Conservation (phyloP, 106 monocot species). For the Agapanthus africanus region DNA sequence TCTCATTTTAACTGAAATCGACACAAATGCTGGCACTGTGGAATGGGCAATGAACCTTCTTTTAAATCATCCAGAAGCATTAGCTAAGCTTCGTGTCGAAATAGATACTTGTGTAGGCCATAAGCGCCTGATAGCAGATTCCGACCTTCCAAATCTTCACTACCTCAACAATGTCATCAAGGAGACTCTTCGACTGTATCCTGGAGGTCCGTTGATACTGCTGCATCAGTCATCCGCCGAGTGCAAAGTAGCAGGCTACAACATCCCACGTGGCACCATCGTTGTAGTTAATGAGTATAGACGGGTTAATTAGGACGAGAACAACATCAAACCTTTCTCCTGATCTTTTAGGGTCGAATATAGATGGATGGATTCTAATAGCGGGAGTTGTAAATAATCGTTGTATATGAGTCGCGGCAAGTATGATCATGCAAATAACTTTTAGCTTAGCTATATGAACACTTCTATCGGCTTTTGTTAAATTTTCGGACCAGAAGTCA, state of each 20-base stretch:
- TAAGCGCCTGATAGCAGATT: conserved; percentile 6
- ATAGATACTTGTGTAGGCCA: conserved; percentile 6
- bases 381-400: too few species aligned
- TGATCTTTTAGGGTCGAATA: too few species aligned
- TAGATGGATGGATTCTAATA: too few species aligned
- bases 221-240: conserved; percentile 22
- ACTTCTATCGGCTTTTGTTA: too few species aligned
- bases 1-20: conserved; percentile 2
- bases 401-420: too few species aligned
- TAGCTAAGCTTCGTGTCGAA: conserved; percentile 11
- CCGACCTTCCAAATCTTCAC: conserved; percentile 18
- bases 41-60: conserved; percentile 30
- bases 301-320: too few species aligned
- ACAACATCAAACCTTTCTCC: too few species aligned
- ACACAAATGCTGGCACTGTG: conserved; percentile 16
- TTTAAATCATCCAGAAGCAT: conserved; percentile 19
- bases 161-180: conserved; percentile 19
- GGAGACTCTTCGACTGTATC: conserved; percentile 23
- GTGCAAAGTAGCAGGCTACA: conserved; percentile 17
- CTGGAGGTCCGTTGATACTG: conserved; percentile 13
- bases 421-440: too few species aligned
- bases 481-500: too few species aligned
- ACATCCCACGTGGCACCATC: conserved; percentile 23
- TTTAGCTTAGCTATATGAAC: too few species aligned
- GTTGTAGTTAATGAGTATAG: conserved; percentile 23